Evolutionary conservation across 208 protist genomes (phyloP), one percentile per base, ranked within the genome.

Genomic region (Trypanosoma caninum): DNA sequence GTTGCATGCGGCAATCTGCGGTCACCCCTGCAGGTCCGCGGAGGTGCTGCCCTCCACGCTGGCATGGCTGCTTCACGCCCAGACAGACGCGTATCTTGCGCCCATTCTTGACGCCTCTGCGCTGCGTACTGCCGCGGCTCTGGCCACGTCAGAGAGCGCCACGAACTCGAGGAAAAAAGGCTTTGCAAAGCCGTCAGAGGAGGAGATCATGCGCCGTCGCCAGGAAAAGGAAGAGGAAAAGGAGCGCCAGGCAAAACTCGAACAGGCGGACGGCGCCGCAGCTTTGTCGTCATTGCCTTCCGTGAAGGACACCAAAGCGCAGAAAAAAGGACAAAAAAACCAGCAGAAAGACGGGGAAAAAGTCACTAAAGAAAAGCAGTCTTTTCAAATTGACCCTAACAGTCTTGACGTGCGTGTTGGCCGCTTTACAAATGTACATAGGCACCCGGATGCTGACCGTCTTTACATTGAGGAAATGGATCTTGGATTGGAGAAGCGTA

Each of bases 391-490:
- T 9, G 66, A 77, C 55, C 67, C 78, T 9, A 74, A 79, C 61
- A 55, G 54, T 33, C 28, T 95, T 38, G 69, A 80, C 67, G 44
- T 98, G 0, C 81, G 85, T 30, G 85, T 98, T 2, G 94, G 90
- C 16, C 76, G 76, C 18, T 87, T 97, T 41, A 79, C 86, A 16
- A 80, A 91, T 30, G 57, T 94, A 18, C 73, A 80, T 23, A 52
- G 53, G 8, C 94, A 98, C 72, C 84, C 89, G 3, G 69, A 91
- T 31, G 87, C 93, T 3, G 90, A 97, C 54, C 63, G 74, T 14
- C 80, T 97, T 25, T 97, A 85, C 60, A 70, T 98, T 13, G 93
- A 98, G 76, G 72, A 96, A 40, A 97, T 97, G 80, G 87, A 95
- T 61, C 68, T 98, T 42, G 93, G 93, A 25, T 68, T 82, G 6